phyloP scores from a whole-genome alignment of 2,329 filamentous ascomycete genomes.

The Aspergillus sp. region DNA sequence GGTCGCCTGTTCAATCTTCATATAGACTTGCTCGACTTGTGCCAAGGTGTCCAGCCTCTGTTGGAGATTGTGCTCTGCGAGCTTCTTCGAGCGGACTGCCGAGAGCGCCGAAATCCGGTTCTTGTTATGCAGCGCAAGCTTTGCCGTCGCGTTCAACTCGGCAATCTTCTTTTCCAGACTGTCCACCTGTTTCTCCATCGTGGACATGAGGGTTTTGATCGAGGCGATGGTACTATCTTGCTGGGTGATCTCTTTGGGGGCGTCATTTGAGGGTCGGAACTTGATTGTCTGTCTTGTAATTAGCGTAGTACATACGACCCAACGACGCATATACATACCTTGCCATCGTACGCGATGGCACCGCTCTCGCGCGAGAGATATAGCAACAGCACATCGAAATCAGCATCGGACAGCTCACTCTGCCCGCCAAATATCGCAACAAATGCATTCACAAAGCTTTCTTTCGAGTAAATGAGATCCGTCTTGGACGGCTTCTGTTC shows the following conservation, averaged over 20 bases:
- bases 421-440: slow-evolving; percentile 50
- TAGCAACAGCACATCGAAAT: slow-evolving; percentile 68
- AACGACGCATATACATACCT: slow-evolving; percentile 30
- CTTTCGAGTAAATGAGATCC: slow-evolving; percentile 66
- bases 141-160: slow-evolving; percentile 57
- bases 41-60: slow-evolving; percentile 70
- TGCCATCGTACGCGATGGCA: slow-evolving; percentile 47
- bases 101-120: slow-evolving; percentile 74
- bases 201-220: slow-evolving; percentile 69
- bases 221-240: slow-evolving; percentile 82
- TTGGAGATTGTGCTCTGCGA: slow-evolving; percentile 70
- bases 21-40: slow-evolving; percentile 80
- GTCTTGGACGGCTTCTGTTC: slow-evolving; percentile 52
- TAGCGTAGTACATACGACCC: slow-evolving; percentile 10
- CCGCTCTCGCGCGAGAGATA: slow-evolving; percentile 69
- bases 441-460: slow-evolving; percentile 63
- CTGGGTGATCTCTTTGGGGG: slow-evolving; percentile 59
- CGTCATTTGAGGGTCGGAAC: slow-evolving; percentile 59
- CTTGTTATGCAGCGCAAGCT: slow-evolving; percentile 68
- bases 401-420: slow-evolving; percentile 57
- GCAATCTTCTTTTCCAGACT: slow-evolving; percentile 58
- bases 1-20: slow-evolving; percentile 80
- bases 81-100: slow-evolving; percentile 78
- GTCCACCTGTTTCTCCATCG: slow-evolving; percentile 66
- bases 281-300: slow-evolving; percentile 62